Base-by-base conservation (phyloP, 768 basidiomycete genomes). In the Boletus speciosus region DNA sequence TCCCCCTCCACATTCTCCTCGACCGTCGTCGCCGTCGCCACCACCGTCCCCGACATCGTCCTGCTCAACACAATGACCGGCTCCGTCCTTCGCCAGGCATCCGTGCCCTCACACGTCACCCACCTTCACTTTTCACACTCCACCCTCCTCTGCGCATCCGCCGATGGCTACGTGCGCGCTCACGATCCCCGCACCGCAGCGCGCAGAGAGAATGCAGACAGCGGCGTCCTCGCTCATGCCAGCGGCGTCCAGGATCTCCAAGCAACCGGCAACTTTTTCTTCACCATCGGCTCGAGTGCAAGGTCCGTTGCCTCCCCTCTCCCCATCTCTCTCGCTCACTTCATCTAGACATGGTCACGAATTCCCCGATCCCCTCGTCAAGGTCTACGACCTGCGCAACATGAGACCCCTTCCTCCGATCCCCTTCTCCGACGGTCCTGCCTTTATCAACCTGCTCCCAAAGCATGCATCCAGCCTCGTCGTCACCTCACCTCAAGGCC, bases 331-430 rank as follows among this genome's bases (percentile, higher is more conserved):
- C 47, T 3, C 31, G 38, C 53, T 62, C 63, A 68, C 59, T 14
- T 11, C 35, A 29, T 31, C 49, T 63, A 97, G 95, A 69, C 92
- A 90, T 70, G 85, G 88, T 7, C 85, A 88, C 44, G 93, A 95
- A 5, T 81, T 88, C 51, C 89, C 91, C 0, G 96, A 98, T 67
- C 91, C 93, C 3, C 76, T 94, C 34, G 92, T 99, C 58, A 97
- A 96, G 72, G 78, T 98, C 12, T 97, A 88, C 62, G 96, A 99
- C 69, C 63, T 92, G 31, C 86, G 96, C 31, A 90, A 80, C 23
- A 82, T 98, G 77, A 81, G 83, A 38, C 78, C 93, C 1, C 78
- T 98, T 2, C 81, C 92, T 3, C 93, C 96, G 0, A 79, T 98
- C 31, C 84, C 91, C 1, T 98, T 97, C 68, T 83, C 92, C 6